Evolutionary conservation across 768 basidiomycete species (phyloP), one percentile per base, ranked within the genome.

Genomic region (Mycena crocata): DNA sequence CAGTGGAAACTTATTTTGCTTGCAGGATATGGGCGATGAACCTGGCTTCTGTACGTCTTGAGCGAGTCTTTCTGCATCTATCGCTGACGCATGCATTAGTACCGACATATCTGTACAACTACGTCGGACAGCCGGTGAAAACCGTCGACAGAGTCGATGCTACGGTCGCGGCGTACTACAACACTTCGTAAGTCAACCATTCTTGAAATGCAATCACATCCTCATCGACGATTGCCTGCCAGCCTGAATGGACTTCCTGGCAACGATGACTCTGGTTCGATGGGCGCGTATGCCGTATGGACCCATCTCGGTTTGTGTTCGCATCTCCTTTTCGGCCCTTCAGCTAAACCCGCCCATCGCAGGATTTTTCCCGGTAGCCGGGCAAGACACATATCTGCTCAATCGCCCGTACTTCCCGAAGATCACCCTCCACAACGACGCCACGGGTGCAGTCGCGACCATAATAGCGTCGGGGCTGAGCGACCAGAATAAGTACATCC

Each of bases 41-140:
- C 68, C 68, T 2, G 68, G 68, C 23, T 69, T 69, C 45, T 39
- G 68, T 69, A 19, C 10, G 67, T 58, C 26, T 35, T 40, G 12
- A 5, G 5, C 35, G 1, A 1, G 6, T 45, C 8, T 40, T 37
- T 57, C 21, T 12, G 10, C 10, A n/a, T 46, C 26, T 15, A 24
- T 37, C 21, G 10, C 32, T 55, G 40, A 52, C 24, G 13, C 9
- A 40, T 23, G 26, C 14, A 54, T 7, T 23, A 69, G 68, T 69
- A 15, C 68, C 68, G 2, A 69, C 68, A 14, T 69, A 69, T 50
- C 56, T 69, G 10, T 69, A 69, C 68, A 69, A 69, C 59, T 69
- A 69, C n/a, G 51, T 66, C 44, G 68, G 68, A 15, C 48, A 69
- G 24, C 68, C 68, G 15, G 31, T n/a, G 45, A 69, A 69, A 37